Percentiles rank a stretch among this genome's conserved stretches.
Evolutionary conservation across 106 monocot species (phyloP).

Genomic region (Agapanthus africanus): DNA sequence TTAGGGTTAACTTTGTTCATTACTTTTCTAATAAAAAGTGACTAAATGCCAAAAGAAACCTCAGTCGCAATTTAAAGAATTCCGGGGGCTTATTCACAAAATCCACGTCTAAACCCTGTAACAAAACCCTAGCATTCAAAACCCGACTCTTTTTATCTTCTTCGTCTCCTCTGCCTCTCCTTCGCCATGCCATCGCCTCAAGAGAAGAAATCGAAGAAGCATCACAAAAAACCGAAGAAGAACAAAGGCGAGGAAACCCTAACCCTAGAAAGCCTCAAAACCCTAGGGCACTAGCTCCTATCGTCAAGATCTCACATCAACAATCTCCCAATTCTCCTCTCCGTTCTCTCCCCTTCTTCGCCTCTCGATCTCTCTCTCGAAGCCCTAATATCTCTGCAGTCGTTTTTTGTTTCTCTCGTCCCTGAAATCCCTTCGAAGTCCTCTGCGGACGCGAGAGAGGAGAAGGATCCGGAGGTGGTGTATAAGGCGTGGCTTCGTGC

Average conservation of each 20-base stretch:
- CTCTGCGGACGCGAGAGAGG: neutral
- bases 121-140: neutral
- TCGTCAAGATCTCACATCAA: conserved; percentile 64
- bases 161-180: neutral
- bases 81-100: neutral
- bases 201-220: conserved; percentile 11
- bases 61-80: too few species aligned
- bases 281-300: conserved; percentile 57
- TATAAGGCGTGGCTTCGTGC: conserved; percentile 60
- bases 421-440: conserved; percentile 49
- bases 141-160: neutral
- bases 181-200: conserved; percentile 15
- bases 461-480: conserved; percentile 47
- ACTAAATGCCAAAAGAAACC: too few species aligned
- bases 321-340: conserved; percentile 72
- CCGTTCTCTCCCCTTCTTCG: conserved; percentile 50
- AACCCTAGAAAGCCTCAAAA: conserved; percentile 40
- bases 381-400: conserved; percentile 66
- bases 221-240: neutral
- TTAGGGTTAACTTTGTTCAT: too few species aligned
- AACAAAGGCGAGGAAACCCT: conserved; percentile 9
- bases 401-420: conserved; percentile 76
- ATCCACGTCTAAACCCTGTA: neutral
- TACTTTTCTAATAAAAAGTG: too few species aligned
- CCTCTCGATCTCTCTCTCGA: conserved; percentile 49